Evolutionary conservation across 768 basidiomycete species (phyloP), one percentile per base, ranked within the genome.

Genomic region (Phylloporus sp.): DNA sequence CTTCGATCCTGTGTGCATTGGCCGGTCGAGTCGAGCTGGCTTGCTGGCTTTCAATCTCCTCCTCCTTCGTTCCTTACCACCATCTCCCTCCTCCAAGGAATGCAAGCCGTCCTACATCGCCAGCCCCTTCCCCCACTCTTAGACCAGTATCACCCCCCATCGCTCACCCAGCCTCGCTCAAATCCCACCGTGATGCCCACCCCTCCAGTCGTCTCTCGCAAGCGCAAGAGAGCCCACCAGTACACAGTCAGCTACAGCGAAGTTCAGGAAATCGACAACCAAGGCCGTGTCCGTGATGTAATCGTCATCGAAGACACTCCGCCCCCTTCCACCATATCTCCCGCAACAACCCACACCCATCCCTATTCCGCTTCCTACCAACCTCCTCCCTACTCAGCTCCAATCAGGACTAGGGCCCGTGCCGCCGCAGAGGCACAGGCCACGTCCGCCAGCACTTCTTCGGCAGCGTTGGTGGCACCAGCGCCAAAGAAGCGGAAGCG

Each of bases 281-380:
- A 84, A 39, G 90, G 90, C 50, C 73, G 76, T 55, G 73, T 90
- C 31, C 73, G 90, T 43, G 90, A 92, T 66, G 86, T 92, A 64
- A 92, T 93, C 68, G 84, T 93, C 58, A 90, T 93, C 66, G 90
- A 93, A 58, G 90, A 93, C 71, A 91, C 90, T 35, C 90, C 90
- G 29, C 89, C 89, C 34, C 79, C 83, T 44, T 68, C 65, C 41
- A 88, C 89, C 41, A 78, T 83, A 62, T 87, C 86, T 42, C 84
- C 87, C 46, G 80, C 86, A 49, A 73, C 82, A 27, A 82, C 84
- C 24, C 78, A 83, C 65, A 81, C 78, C 54, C 77, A 80, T 50
- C 79, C 77, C 51, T 88, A 76, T 67, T 90, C 87, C 38, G 77
- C 83, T 35, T 86, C 86, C 48, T 86, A 86, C 71, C 87, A 89